A percentile compares a stretch with the other conserved stretches of the same genome.
These are phyloP conservation scores for Harrya chromipes DNA, from an alignment of 768 basidiomycete species.

Conservation along the genomic window DNA sequence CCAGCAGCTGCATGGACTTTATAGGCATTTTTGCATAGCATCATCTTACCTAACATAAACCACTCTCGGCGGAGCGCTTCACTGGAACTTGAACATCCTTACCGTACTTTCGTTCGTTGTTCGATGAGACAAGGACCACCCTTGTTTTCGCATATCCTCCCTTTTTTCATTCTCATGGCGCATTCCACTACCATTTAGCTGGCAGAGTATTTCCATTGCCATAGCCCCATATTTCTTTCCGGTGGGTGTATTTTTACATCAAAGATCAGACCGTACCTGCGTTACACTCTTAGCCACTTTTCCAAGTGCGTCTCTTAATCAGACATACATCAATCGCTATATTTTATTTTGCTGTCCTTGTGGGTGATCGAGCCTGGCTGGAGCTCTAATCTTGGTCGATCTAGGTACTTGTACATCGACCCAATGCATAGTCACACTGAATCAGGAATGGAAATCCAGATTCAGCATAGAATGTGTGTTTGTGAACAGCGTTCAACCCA, in stretches of 20 bases:
- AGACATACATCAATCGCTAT: constrained; percentile 2
- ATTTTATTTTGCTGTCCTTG: not conserved
- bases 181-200: constrained; percentile 15
- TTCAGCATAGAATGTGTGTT: too few relatives aligned
- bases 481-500: too few relatives aligned
- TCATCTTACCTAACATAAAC: constrained; percentile 15
- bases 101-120: constrained; percentile 16
- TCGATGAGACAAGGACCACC: constrained; percentile 9
- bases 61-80: constrained; percentile 19
- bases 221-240: not conserved
- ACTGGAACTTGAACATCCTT: constrained; percentile 29
- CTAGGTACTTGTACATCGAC: not conserved
- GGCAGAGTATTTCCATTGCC: constrained; percentile 7
- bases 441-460: too few relatives aligned
- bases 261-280: constrained; percentile 6
- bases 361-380: not conserved
- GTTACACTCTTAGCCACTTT: constrained; percentile 12
- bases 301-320: constrained; percentile 13
- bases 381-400: not conserved
- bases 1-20: constrained; percentile 21
- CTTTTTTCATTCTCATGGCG: not conserved
- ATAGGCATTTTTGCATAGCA: constrained; percentile 23
- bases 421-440: too few relatives aligned
- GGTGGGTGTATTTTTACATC: constrained; percentile 23
- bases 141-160: constrained; percentile 10